Percentiles rank a stretch among this genome's conserved stretches.
phyloP scores from a whole-genome alignment of 1,284 basidiomycete genomes.

The Golubevia pallescens region DNA sequence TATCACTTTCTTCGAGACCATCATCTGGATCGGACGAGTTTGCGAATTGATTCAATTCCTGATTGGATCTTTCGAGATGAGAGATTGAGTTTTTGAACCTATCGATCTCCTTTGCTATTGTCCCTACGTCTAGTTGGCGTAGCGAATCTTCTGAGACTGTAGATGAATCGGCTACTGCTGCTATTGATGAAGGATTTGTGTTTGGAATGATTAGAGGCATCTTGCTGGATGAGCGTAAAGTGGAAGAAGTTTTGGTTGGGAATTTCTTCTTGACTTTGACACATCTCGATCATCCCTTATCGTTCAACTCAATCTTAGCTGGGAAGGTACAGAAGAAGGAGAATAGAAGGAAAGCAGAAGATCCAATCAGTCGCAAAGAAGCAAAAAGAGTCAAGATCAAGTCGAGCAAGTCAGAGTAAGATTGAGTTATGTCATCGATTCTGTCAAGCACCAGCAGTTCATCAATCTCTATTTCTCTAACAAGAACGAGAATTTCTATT shows the following conservation, averaged over 20 bases:
- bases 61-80: not conserved
- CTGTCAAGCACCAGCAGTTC: too few relatives aligned
- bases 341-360: too few relatives aligned
- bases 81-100: not conserved
- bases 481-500: too few relatives aligned
- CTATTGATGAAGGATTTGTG: not conserved
- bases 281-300: too few relatives aligned
- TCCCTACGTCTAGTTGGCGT: not conserved
- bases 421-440: too few relatives aligned
- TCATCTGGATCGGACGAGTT: not conserved
- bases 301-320: not conserved
- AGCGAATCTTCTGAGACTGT: not conserved
- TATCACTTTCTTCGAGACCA: not conserved
- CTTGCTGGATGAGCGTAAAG: not conserved
- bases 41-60: not conserved
- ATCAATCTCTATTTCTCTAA: too few relatives aligned
- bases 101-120: not conserved
- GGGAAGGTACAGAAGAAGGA: not conserved
- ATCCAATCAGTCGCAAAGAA: too few relatives aligned
- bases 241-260: too few relatives aligned
- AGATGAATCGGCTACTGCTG: not conserved
- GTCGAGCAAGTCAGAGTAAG: too few relatives aligned
- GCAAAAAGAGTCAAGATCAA: too few relatives aligned
- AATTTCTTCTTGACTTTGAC: too few relatives aligned
- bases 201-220: not conserved